Base-by-base conservation (phyloP, 2,329 filamentous ascomycete species). In the Xylariaceae sp. region DNA sequence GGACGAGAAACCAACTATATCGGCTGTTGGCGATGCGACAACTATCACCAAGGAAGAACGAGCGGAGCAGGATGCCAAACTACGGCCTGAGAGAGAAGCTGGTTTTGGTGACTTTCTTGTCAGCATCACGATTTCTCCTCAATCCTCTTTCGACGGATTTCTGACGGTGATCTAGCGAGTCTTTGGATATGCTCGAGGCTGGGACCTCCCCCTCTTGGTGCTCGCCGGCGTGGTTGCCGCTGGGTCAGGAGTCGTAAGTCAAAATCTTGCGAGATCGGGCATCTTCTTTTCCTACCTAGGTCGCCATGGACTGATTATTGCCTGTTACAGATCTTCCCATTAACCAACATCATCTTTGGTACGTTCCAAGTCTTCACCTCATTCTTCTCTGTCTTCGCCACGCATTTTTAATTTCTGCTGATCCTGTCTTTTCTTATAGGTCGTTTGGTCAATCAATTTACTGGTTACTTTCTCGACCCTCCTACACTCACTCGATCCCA, bases 331-430 rank as follows among this genome's bases (percentile, higher is more conserved):
- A 83, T 80, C 1, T 66, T 84, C 46, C 81, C 81, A 0, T 61
- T 85, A 47, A 80, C 84, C 76, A 84, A 83, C 53, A 74, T 83
- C 9, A 71, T 83, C 11, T 83, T 83, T 64, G 80, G 79, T 75
- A 68, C 63, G 66, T 30, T 31, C 11, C 35, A 47, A 19, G 19
- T 19, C 19, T 19, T 19, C 19, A 19, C 9, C 48, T 30, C n/a
- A 11, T 1, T 2, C 43, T 47, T 55, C 56, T 35, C 9, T 19
- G 50, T 9, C 19, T 54, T 29, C n/a, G 51, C 59, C 54, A 2
- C n/a, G 51, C 59, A 52, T 2, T 45, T 31, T 55, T 51, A 41
- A 60, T 35, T 9, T 19, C 1, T 48, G 29, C 55, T 60, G 44
- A 60, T 39, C 4, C 29, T 2, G 8, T 19, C 19, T 31, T 50